These are phyloP conservation scores for Starmerella scarabaei DNA, from an alignment of 805 yeast genomes.

Conservation along the genomic window DNA sequence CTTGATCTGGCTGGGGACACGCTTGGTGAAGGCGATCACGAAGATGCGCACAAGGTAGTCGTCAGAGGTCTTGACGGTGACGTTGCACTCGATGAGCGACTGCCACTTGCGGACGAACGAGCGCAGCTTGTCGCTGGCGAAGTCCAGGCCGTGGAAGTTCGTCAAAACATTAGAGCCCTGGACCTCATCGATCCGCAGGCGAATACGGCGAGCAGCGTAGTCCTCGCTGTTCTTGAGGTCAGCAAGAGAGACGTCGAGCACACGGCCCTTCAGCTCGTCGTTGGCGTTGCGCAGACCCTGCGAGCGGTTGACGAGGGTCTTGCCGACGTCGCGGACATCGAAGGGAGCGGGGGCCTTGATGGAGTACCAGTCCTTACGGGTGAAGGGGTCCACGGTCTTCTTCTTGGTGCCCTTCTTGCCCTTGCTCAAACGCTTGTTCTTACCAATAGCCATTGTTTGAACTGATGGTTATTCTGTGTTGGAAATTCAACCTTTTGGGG, in stretches of 20 bases:
- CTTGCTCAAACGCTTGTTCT: constrained; percentile 72
- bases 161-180: constrained; percentile 97
- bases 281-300: constrained; percentile 96
- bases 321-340: constrained; percentile 97
- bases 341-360: constrained; percentile 98
- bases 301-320: constrained; percentile 95
- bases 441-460: constrained; percentile 60
- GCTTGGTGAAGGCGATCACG: constrained; percentile 97
- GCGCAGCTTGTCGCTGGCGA: constrained; percentile 95
- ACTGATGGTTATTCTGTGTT: constrained; percentile 2
- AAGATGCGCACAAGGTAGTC: constrained; percentile 94
- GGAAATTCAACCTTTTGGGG: constrained; percentile 2
- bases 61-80: constrained; percentile 94
- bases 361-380: constrained; percentile 98
- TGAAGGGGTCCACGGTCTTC: constrained; percentile 98
- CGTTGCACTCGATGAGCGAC: constrained; percentile 94
- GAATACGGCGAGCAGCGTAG: constrained; percentile 94
- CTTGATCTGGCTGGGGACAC: constrained; percentile 92
- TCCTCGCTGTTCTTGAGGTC: constrained; percentile 98
- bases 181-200: constrained; percentile 96
- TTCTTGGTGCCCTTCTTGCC: constrained; percentile 97
- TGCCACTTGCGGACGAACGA: constrained; percentile 99
- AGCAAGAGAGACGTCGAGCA: constrained; percentile 88
- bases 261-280: constrained; percentile 96
- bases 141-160: constrained; percentile 99